phyloP scores from a whole-genome alignment of 148 eudicot genomes.

The Nepenthes gracilis region DNA sequence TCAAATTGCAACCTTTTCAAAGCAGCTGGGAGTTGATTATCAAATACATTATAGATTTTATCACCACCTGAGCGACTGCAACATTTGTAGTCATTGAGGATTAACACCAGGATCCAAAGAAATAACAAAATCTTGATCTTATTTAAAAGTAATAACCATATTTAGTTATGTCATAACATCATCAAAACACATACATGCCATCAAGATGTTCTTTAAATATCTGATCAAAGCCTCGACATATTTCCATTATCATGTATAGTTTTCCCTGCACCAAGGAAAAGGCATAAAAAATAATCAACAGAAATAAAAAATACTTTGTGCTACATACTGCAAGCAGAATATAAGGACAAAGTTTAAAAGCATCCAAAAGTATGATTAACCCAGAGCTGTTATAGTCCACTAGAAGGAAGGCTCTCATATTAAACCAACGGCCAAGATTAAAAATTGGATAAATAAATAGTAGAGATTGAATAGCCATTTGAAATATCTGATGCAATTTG shows the following conservation, averaged over 20 bases:
- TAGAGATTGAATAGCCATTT: too few relatives aligned
- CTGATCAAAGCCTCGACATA: slow-evolving; percentile 88
- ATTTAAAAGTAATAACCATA: not conserved
- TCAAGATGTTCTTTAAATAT: slow-evolving; percentile 97
- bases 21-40: slow-evolving; percentile 97
- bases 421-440: too few relatives aligned
- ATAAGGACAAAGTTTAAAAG: too few relatives aligned
- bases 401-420: too few relatives aligned
- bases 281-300: not conserved
- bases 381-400: too few relatives aligned
- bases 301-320: not conserved
- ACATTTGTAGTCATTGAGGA: slow-evolving; percentile 2
- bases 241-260: slow-evolving; percentile 90
- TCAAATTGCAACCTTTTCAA: slow-evolving; percentile 95
- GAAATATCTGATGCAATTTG: too few relatives aligned
- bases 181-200: slow-evolving; percentile 55
- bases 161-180: not conserved
- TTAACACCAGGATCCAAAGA: not conserved
- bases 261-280: slow-evolving; percentile 57
- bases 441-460: too few relatives aligned
- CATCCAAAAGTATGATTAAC: too few relatives aligned
- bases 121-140: not conserved
- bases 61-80: slow-evolving; percentile 98
- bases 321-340: too few relatives aligned
- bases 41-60: slow-evolving; percentile 79